These are phyloP conservation scores for Polytrichum commune DNA, from an alignment of 225 moss, liverwort and hornwort genomes.

Conservation along the genomic window DNA sequence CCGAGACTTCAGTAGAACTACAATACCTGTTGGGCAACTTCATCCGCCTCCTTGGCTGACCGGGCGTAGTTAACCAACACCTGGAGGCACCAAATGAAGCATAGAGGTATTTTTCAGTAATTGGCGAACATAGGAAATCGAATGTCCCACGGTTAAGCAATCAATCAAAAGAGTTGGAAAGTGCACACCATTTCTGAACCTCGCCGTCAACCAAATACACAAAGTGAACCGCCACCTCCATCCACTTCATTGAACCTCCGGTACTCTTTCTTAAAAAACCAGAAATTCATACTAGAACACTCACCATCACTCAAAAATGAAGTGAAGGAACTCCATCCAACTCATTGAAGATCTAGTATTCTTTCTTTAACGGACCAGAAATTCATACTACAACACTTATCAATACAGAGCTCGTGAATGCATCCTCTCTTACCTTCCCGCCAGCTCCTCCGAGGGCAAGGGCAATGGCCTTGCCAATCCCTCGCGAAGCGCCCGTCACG, in stretches of 20 bases:
- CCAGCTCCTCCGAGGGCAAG: constrained; percentile 89
- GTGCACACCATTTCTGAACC: no score
- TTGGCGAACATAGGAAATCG: no score
- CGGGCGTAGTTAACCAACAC: constrained; percentile 90
- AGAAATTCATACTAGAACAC: not conserved
- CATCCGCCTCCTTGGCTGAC: constrained; percentile 81
- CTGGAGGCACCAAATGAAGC: constrained; percentile 27
- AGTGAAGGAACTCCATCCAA: not conserved
- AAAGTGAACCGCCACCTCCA: no score
- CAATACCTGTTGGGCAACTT: constrained; percentile 76
- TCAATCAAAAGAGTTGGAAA: no score
- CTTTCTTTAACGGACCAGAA: no score
- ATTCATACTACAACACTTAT: not conserved
- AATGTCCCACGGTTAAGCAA: no score
- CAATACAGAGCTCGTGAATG: not conserved
- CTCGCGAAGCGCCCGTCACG: constrained; percentile 88
- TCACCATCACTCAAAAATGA: not conserved
- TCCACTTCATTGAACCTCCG: no score
- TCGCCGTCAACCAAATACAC: no score
- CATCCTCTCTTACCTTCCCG: constrained; percentile 49
- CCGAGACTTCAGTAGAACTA: no score
- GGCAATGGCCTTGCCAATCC: constrained; percentile 90
- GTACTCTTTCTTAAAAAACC: no score
- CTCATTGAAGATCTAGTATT: no score
- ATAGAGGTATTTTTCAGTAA: not conserved